phyloP scores from a whole-genome alignment of 192 early-diverging fungal genomes.

The Jimgerdemannia flammicorona region DNA sequence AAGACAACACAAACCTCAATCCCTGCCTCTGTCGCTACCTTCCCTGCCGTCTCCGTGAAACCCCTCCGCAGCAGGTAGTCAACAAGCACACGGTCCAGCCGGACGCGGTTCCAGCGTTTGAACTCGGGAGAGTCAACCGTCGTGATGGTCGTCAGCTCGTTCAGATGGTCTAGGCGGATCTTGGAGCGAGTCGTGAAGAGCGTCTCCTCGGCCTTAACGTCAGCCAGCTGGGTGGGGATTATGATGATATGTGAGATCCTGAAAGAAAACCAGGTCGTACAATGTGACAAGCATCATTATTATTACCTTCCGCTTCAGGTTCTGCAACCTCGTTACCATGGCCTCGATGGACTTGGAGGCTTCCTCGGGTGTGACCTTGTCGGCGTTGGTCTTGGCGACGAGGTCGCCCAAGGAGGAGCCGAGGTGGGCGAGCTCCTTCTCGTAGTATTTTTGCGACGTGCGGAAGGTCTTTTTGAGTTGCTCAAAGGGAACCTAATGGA shows the following conservation, averaged over 20 bases:
- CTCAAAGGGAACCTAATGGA: slow-evolving; percentile 75
- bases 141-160: slow-evolving; percentile 61
- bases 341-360: slow-evolving; percentile 56
- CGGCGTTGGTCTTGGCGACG: slow-evolving; percentile 34
- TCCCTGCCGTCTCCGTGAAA: slow-evolving; percentile 69
- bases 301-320: slow-evolving; percentile 65
- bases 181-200: slow-evolving; percentile 66
- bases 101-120: slow-evolving; percentile 78
- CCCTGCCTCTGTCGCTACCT: slow-evolving; percentile 52
- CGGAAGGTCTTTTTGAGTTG: slow-evolving; percentile 75
- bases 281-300: slow-evolving; percentile 18
- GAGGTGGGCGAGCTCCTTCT: slow-evolving; percentile 69
- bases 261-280: not conserved
- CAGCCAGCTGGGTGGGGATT: slow-evolving; percentile 47
- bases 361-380: slow-evolving; percentile 45
- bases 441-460: slow-evolving; percentile 73
- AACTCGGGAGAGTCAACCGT: slow-evolving; percentile 68
- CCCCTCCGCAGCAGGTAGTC: slow-evolving; percentile 96
- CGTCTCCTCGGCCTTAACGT: slow-evolving; percentile 73
- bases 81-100: slow-evolving; percentile 85
- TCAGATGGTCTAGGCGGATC: slow-evolving; percentile 72
- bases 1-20: slow-evolving; percentile 54
- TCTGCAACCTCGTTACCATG: slow-evolving; percentile 60
- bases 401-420: slow-evolving; percentile 43
- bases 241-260: not conserved